Conservation (phyloP, 2,329 filamentous ascomycete species). For the Fusarium citri region DNA sequence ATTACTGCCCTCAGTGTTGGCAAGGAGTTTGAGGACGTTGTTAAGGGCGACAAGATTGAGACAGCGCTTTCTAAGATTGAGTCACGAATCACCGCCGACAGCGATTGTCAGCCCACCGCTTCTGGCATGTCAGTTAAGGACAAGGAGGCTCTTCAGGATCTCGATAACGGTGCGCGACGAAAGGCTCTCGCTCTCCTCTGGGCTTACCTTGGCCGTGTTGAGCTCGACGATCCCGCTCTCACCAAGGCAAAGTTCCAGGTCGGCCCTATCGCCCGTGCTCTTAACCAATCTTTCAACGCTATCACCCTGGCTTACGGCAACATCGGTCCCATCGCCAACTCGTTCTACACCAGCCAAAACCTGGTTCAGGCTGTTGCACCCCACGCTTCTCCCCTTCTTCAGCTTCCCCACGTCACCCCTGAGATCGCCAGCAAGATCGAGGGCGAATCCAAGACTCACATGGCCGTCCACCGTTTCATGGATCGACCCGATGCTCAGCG, state of each 20-base stretch:
- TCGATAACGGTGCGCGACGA: conserved; percentile 83
- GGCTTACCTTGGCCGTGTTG: conserved; percentile 92
- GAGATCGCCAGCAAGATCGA: conserved; percentile 75
- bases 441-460: conserved; percentile 78
- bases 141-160: conserved; percentile 77
- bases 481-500: conserved; percentile 80
- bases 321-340: conserved; percentile 82
- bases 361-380: conserved; percentile 91
- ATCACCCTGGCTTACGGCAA: conserved; percentile 90
- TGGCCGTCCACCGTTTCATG: conserved; percentile 91
- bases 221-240: conserved; percentile 81
- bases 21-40: conserved; percentile 82
- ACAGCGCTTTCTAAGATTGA: conserved; percentile 85
- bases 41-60: conserved; percentile 84
- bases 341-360: conserved; percentile 85
- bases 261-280: conserved; percentile 83
- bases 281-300: conserved; percentile 88
- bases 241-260: conserved; percentile 90
- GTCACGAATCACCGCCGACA: conserved; percentile 76
- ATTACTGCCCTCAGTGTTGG: conserved; percentile 85
- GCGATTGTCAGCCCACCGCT: conserved; percentile 63
- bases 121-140: conserved; percentile 77
- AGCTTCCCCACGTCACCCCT: conserved; percentile 87
- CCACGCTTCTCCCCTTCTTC: conserved; percentile 85
- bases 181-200: conserved; percentile 92